A percentile compares a stretch with the other conserved stretches of the same genome.
Conservation (phyloP, 352 stramenopile species). For the Lagenidium sp. region DNA sequence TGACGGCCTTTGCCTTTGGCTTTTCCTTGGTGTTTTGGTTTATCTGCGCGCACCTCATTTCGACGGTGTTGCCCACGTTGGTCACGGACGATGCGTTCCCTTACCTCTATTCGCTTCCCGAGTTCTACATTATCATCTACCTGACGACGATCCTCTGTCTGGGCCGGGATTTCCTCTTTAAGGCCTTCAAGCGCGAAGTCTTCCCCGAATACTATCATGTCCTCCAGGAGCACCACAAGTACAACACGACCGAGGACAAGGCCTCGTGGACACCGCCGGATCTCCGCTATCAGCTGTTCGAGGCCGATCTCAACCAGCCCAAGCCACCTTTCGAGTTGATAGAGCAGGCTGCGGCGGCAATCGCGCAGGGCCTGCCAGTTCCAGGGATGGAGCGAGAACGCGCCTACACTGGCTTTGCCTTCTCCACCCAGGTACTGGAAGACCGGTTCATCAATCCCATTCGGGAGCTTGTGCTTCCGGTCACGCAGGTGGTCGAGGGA, state of each 20-base stretch:
- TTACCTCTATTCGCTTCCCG: slow-evolving; percentile 55
- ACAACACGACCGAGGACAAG: slow-evolving; percentile 24
- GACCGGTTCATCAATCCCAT: slow-evolving; percentile 77
- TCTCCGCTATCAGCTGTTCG: slow-evolving; percentile 59
- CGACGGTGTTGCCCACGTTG: slow-evolving; percentile 35
- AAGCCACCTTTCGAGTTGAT: slow-evolving; percentile 58
- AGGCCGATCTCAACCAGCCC: slow-evolving; percentile 43
- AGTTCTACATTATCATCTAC: slow-evolving; percentile 79
- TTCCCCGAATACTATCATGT: slow-evolving; percentile 84
- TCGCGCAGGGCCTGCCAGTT: slow-evolving; percentile 1
- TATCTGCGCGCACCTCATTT: slow-evolving; percentile 54
- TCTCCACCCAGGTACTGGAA: slow-evolving; percentile 70
- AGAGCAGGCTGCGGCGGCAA: slow-evolving; percentile 22
- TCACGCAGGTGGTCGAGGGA: slow-evolving; percentile 41
- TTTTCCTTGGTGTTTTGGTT: slow-evolving; percentile 74
- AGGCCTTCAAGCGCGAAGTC: slow-evolving; percentile 80
- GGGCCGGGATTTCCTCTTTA: slow-evolving; percentile 73
- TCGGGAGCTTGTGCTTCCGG: slow-evolving; percentile 59
- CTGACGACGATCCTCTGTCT: slow-evolving; percentile 63
- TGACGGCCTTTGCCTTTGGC: slow-evolving; percentile 44
- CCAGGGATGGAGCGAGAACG: slow-evolving; percentile 20
- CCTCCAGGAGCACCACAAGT: slow-evolving; percentile 63
- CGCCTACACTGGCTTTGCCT: slow-evolving; percentile 76
- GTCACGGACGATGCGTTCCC: slow-evolving; percentile 67
- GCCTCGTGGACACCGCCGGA: slow-evolving; percentile 56